These are phyloP conservation scores for Coemansia sp. DNA, from an alignment of 192 early-diverging fungal species.

Conservation along the genomic window DNA sequence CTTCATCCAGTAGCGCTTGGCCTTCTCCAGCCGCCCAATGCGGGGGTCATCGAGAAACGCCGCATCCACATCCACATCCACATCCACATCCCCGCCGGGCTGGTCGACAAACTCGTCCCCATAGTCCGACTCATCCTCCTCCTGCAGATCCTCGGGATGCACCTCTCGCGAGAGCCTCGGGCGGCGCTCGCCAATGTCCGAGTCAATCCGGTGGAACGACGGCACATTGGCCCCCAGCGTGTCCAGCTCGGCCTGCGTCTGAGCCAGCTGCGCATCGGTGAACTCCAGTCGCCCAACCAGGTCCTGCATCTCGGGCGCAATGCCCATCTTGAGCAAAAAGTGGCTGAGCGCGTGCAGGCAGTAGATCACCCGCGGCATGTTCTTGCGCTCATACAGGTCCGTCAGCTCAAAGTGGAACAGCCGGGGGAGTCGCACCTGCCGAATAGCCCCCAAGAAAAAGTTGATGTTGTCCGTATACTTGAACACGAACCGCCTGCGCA, in stretches of 20 bases:
- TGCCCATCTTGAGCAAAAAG: slow-evolving; percentile 77
- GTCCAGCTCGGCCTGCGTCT: slow-evolving; percentile 81
- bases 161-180: slow-evolving; percentile 48
- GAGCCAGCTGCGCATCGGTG: slow-evolving; percentile 62
- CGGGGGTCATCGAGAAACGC: slow-evolving; percentile 40
- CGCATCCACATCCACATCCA: slow-evolving; percentile 17
- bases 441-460: slow-evolving; percentile 80
- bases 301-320: slow-evolving; percentile 88
- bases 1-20: slow-evolving; percentile 53
- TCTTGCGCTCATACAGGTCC: slow-evolving; percentile 98
- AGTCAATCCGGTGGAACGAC: slow-evolving; percentile 81
- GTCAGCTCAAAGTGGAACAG: slow-evolving; percentile 97
- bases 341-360: slow-evolving; percentile 97
- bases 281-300: slow-evolving; percentile 91
- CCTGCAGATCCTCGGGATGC: slow-evolving; percentile 30
- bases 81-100: too few species aligned
- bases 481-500: slow-evolving; percentile 73
- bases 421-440: slow-evolving; percentile 77
- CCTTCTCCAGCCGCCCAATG: slow-evolving; percentile 42
- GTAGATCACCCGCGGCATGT: slow-evolving; percentile 98
- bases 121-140: slow-evolving; percentile 17
- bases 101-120: slow-evolving; percentile 7
- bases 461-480: slow-evolving; percentile 98
- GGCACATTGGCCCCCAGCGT: slow-evolving; percentile 81
- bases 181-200: slow-evolving; percentile 39